Percentiles rank a stretch among this genome's conserved stretches.
These are phyloP conservation scores for Elaeis oleifera DNA, from an alignment of 202 grass and related monocot genomes.

Conservation along the genomic window DNA sequence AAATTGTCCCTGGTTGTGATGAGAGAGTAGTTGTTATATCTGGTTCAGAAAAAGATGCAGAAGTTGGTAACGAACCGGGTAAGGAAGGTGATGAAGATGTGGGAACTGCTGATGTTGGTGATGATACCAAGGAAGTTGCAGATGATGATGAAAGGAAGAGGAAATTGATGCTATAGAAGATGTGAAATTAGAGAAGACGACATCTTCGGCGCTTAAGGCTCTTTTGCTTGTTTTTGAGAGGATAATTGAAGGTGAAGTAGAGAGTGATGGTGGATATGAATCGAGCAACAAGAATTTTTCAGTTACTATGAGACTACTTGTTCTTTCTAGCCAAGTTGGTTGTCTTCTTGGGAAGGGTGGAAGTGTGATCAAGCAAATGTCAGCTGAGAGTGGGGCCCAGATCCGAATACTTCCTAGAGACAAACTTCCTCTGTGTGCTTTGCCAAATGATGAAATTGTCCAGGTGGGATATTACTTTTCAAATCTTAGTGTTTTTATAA, in stretches of 20 bases:
- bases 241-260: conserved; percentile 52
- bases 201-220: conserved; percentile 41
- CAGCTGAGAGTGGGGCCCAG: conserved; percentile 56
- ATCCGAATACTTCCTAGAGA: conserved; percentile 74
- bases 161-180: conserved; percentile 18
- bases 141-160: conserved; percentile 30
- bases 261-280: conserved; percentile 35
- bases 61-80: conserved; percentile 25
- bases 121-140: conserved; percentile 25
- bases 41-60: conserved; percentile 35
- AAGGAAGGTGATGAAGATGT: conserved; percentile 26
- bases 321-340: conserved; percentile 77
- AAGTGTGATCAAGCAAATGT: conserved; percentile 75
- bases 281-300: conserved; percentile 20
- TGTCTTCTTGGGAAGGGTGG: conserved; percentile 75
- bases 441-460: conserved; percentile 60
- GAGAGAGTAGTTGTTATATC: conserved; percentile 75
- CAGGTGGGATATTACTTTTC: conserved; percentile 46
- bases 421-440: conserved; percentile 63
- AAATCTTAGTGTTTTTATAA: background rate
- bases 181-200: conserved; percentile 36
- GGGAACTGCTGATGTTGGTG: conserved; percentile 17
- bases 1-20: conserved; percentile 39
- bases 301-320: conserved; percentile 70
- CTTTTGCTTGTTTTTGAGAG: conserved; percentile 69